phyloP scores from a whole-genome alignment of 331 rosid species.

The Spiraea crenata region DNA sequence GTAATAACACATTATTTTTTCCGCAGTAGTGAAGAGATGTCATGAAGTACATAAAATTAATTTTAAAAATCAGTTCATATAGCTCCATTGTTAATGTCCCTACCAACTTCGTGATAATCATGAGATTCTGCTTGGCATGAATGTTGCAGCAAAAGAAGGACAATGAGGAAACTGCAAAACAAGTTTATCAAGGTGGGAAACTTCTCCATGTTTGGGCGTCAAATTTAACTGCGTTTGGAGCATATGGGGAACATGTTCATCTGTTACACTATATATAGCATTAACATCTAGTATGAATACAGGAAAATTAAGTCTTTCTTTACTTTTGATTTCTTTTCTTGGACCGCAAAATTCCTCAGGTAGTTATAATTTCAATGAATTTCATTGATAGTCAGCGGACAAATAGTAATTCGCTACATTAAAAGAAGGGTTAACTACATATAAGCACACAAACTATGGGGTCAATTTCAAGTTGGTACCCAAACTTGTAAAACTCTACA shows the following conservation, averaged over 20 bases:
- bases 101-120: constrained; percentile 40
- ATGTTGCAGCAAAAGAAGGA: constrained; percentile 28
- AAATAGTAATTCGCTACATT: neutral
- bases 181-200: constrained; percentile 15
- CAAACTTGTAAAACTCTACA: too few species aligned
- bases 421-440: too few species aligned
- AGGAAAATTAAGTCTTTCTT: neutral
- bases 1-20: too few species aligned
- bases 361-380: neutral
- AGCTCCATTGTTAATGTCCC: neutral
- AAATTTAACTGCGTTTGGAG: neutral
- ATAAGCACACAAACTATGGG: too few species aligned
- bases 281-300: constrained; percentile 2
- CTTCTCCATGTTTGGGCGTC: constrained; percentile 32
- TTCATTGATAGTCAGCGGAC: neutral
- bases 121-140: constrained; percentile 30
- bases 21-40: too few species aligned
- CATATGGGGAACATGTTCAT: neutral
- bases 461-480: too few species aligned
- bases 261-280: constrained; percentile 9
- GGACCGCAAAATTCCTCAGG: constrained; percentile 1
- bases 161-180: constrained; percentile 32
- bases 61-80: too few species aligned
- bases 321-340: too few species aligned
- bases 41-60: too few species aligned